These are phyloP conservation scores for Wickerhamiella vanderwaltii DNA, from an alignment of 805 yeast genomes.

Conservation along the genomic window DNA sequence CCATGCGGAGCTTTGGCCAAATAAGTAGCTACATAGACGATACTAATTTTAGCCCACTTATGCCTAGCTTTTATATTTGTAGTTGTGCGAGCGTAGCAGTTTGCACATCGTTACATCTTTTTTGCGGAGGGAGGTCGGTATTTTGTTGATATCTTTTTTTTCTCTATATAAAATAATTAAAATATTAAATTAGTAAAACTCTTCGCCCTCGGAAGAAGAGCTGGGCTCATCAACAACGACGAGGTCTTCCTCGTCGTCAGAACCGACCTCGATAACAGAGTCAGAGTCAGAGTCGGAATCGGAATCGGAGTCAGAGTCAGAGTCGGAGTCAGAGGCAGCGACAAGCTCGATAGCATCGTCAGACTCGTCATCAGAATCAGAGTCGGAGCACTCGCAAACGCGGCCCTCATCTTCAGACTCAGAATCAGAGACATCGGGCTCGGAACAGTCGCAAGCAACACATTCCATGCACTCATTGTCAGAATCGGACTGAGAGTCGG, in stretches of 20 bases:
- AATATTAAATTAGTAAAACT: conserved; percentile 8
- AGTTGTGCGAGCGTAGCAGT: no score
- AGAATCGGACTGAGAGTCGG: conserved; percentile 11
- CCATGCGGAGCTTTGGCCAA: conserved; percentile 67
- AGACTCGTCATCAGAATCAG: conserved; percentile 13
- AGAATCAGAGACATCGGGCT: conserved; percentile 14
- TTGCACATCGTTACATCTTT: no score
- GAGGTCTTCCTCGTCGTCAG: conserved; percentile 19
- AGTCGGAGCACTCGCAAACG: conserved; percentile 10
- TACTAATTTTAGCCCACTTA: neutral
- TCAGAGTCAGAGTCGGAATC: conserved; percentile 19
- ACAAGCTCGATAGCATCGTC: conserved; percentile 17
- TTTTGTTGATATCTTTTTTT: neutral
- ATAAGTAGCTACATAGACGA: conserved; percentile 11
- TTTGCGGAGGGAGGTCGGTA: neutral
- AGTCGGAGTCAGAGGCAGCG: conserved; percentile 14
- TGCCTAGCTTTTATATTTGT: neutral
- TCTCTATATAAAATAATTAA: conserved; percentile 8
- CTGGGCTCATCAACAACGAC: conserved; percentile 11
- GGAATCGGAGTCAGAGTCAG: conserved; percentile 15
- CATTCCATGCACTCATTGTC: conserved; percentile 18
- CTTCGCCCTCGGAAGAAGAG: conserved; percentile 5
- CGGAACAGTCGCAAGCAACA: conserved; percentile 16
- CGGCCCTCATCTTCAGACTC: conserved; percentile 15
- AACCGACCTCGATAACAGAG: conserved; percentile 16